phyloP scores from a whole-genome alignment of 1,284 basidiomycete species.

The Rugosomyces carneus region DNA sequence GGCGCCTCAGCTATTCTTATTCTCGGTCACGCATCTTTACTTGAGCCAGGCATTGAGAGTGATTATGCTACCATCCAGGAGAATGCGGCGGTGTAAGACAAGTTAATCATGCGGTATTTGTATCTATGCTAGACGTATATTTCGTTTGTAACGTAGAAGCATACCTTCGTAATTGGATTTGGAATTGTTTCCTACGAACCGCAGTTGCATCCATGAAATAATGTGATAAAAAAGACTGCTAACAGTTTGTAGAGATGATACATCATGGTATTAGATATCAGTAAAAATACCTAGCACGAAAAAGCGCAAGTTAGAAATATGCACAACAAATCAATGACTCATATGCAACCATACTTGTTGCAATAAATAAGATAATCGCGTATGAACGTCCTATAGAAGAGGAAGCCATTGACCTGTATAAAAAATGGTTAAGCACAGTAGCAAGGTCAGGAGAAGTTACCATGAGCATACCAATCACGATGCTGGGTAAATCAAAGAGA shows the following conservation, averaged over 20 bases:
- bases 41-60: constrained; percentile 87
- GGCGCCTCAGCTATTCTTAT: constrained; percentile 73
- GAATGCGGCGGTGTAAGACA: constrained; percentile 14
- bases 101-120: not conserved
- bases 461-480: constrained; percentile 64
- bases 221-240: not conserved
- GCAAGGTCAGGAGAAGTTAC: constrained; percentile 2
- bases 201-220: constrained; percentile 7
- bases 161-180: constrained; percentile 4
- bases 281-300: constrained; percentile 5
- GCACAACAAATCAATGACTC: not conserved
- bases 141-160: constrained; percentile 2
- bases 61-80: constrained; percentile 80
- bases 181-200: constrained; percentile 5
- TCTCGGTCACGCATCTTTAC: constrained; percentile 72
- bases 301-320: constrained; percentile 1
- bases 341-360: not conserved
- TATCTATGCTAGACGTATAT: constrained; percentile 3
- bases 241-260: constrained; percentile 13
- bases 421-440: constrained; percentile 10
- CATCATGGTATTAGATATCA: constrained; percentile 12
- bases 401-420: constrained; percentile 73
- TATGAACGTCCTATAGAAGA: constrained; percentile 40
- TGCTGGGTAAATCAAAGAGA: constrained; percentile 81
- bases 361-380: constrained; percentile 18